A percentile compares a stretch with the other conserved stretches of the same genome.
Evolutionary conservation across 805 yeast species (phyloP).

Genomic region (Zygoascus bituminiphila): DNA sequence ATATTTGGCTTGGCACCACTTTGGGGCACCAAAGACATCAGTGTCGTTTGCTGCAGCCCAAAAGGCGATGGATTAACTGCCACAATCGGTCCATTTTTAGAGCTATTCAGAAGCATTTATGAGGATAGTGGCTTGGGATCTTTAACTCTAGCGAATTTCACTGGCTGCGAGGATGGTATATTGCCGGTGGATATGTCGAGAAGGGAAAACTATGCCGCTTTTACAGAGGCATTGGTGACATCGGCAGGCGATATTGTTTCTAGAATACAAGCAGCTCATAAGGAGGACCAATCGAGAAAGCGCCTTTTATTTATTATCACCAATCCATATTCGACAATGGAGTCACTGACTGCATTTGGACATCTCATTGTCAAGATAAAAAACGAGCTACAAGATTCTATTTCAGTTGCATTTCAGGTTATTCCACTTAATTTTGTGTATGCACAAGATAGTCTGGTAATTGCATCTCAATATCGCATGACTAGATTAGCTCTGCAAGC

Average conservation of each 20-base stretch:
- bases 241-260: not conserved
- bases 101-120: constrained; percentile 25
- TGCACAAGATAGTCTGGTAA: constrained; percentile 21
- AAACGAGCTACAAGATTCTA: constrained; percentile 12
- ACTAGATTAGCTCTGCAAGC: constrained; percentile 23
- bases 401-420: constrained; percentile 15
- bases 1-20: constrained; percentile 30
- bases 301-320: constrained; percentile 15
- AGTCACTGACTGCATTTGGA: constrained; percentile 5
- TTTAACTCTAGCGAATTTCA: constrained; percentile 14
- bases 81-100: constrained; percentile 20
- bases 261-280: not conserved
- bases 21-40: constrained; percentile 24
- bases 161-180: constrained; percentile 12
- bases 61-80: constrained; percentile 18
- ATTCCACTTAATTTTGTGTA: constrained; percentile 18
- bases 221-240: not conserved
- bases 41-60: constrained; percentile 24
- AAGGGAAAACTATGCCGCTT: not conserved
- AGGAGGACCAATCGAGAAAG: not conserved
- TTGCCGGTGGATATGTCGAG: constrained; percentile 3
- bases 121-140: constrained; percentile 31
- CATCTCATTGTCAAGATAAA: constrained; percentile 18
- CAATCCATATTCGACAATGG: constrained; percentile 14
- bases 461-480: constrained; percentile 23